These are phyloP conservation scores for Penicillium sp. DNA, from an alignment of 2,329 filamentous ascomycete genomes.

Conservation along the genomic window DNA sequence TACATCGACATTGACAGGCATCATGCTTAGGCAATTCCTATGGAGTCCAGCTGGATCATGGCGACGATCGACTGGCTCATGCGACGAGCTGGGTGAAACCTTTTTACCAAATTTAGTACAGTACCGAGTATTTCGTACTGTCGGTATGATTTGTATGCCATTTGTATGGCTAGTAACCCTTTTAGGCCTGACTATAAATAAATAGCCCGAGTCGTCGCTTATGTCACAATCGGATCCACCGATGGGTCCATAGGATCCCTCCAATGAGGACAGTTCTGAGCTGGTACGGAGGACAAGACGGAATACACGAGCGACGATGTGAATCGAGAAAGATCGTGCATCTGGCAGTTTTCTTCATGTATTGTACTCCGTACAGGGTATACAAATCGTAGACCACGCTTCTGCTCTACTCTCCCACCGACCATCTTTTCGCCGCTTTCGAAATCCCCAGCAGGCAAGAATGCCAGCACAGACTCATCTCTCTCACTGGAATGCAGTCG, in stretches of 20 bases:
- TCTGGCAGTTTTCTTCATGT: no score
- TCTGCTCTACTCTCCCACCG: background rate
- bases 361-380: background rate
- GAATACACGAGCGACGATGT: background rate
- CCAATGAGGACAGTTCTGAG: background rate
- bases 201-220: background rate
- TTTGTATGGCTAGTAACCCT: background rate
- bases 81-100: slow-evolving; percentile 8
- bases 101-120: slow-evolving; percentile 12
- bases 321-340: no score
- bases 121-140: background rate
- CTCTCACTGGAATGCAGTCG: background rate
- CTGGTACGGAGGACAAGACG: background rate
- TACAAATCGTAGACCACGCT: no score
- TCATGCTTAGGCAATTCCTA: background rate
- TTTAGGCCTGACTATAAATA: background rate
- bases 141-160: background rate
- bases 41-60: background rate
- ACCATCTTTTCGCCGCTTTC: background rate
- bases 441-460: background rate
- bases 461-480: background rate
- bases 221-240: slow-evolving; percentile 1
- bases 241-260: background rate
- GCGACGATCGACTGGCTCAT: background rate
- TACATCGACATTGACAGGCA: background rate